Base-by-base conservation (phyloP, 495 filamentous ascomycete genomes). In the Xylaria venustula region DNA sequence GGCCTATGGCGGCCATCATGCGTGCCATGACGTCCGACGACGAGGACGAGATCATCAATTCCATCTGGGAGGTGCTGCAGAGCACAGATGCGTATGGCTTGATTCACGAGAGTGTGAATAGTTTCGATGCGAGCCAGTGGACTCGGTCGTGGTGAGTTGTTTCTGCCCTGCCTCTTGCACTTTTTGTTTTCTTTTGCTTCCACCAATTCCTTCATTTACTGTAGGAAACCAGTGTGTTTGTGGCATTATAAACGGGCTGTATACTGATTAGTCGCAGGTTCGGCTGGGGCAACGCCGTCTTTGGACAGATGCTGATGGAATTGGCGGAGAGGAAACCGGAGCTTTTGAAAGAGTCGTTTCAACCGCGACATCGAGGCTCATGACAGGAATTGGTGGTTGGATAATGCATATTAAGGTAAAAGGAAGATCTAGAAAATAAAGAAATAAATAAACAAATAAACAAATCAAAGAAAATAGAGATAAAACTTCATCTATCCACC, bases 261-360 rank as follows among this genome's bases (percentile, higher is more conserved):
- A n/a, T n/a, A n/a, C n/a, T n/a, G n/a, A n/a, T n/a, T n/a, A n/a
- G n/a, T 41, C 15, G 34, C 55, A 84, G 83, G 83, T 88, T 88
- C 61, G 85, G 84, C 0, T 88, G 86, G 87, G 85, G 84, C 8
- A 88, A 89, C 65, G 86, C 86, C 15, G 72, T 89, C 52, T 88
- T 89, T 69, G 87, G 86, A 14, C 81, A 87, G 68, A 81, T 84
- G 77, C 80, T 90, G 37, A 67, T 88, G 52, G 82, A 87, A 65
- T 63, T 90, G 45, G 66, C 76, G 28, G 53, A 64, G 9, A 76
- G 76, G 51, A 80, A 75, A 58, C 74, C 74, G 17, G 44, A 72
- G 5, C 62, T 80, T 22, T 49, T 80, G 22, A 55, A 66, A 54
- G 48, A 70, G 63, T 77, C 69, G 25, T 80, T 73, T 57, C 77